Evolutionary conservation across 345 rosid genomes (phyloP).

Genomic region (Bruguiera gymnorhiza): DNA sequence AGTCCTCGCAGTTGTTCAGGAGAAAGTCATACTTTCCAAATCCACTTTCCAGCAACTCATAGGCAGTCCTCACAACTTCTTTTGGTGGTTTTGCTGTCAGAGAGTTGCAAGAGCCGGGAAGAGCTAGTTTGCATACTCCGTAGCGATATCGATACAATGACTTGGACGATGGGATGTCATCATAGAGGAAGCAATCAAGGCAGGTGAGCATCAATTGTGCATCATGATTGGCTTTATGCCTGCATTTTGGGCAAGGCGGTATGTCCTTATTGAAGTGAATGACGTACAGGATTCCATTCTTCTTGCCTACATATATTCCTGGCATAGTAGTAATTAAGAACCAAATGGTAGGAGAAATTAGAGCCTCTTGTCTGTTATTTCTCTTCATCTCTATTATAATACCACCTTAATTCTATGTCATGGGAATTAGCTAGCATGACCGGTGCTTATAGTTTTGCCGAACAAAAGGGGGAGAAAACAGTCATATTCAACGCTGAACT

Average conservation of each 20-base stretch:
- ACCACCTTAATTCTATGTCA: background rate
- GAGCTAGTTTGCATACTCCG: background rate
- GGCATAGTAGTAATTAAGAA: background rate
- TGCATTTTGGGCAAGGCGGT: background rate
- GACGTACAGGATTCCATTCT: background rate
- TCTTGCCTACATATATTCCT: slow-evolving; percentile 21
- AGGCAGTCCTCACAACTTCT: slow-evolving; percentile 2
- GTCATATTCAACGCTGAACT: background rate
- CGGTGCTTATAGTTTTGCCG: background rate
- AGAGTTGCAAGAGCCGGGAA: background rate
- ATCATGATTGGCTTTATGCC: background rate
- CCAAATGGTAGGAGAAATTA: background rate
- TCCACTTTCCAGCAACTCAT: background rate
- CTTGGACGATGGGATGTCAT: background rate
- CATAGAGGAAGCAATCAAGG: slow-evolving; percentile 13
- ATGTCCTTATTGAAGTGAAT: slow-evolving; percentile 9
- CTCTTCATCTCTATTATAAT: background rate
- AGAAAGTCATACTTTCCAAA: background rate
- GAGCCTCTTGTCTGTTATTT: background rate
- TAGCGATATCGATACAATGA: background rate
- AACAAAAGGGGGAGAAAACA: too few relatives aligned
- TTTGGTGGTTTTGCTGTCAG: background rate
- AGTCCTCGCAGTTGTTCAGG: slow-evolving; percentile 5
- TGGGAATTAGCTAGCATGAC: background rate
- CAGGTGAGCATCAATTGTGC: slow-evolving; percentile 10